Base-by-base conservation (phyloP, 768 basidiomycete species). In the Lentinula lateritia region DNA sequence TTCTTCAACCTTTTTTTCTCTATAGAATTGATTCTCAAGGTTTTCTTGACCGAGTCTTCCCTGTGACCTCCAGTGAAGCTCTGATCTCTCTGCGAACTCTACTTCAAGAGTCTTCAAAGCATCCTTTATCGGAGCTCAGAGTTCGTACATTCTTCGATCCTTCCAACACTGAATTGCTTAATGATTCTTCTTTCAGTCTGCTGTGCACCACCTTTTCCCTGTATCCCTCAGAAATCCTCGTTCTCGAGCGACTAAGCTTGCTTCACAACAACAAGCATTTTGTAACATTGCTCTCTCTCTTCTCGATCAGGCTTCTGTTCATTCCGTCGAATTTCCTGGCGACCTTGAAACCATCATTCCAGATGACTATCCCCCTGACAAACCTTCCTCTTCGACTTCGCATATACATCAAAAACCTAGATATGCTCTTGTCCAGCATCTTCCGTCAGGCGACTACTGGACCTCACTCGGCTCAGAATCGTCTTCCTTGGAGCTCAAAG, bases 371-470 rank as follows among this genome's bases (percentile, higher is more conserved):
- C 66, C 52, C n/a, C 43, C 66, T 39, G 55, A 69, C 28, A 23
- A 58, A 48, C 54, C 28, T 66, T 69, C 23, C 71, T 67, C 66
- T 50, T 64, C 73, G 63, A 65, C 74, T 41, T 57, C 50, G 8
- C 48, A 60, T 43, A 32, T 60, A 20, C 48, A 59, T 59, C 45
- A 50, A 63, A 75, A 72, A 50, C 83, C 80, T 58, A 83, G 79
- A 67, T 92, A 88, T 72, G 91, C 92, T 3, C 83, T 94, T 50
- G 80, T 93, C 65, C 92, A 94, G 67, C 87, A 85, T 62, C 77
- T 94, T 6, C 90, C 92, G 0, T 81, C 78, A 1, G 90, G 86
- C 42, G 87, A 88, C 62, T 92, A 85, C 77, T 94, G 90, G 87
- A 81, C 90, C 15, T 91, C 92, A 32, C 80, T 87, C 58, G 82